phyloP scores from a whole-genome alignment of 2,329 filamentous ascomycete species.

The Blastomyces percursus region DNA sequence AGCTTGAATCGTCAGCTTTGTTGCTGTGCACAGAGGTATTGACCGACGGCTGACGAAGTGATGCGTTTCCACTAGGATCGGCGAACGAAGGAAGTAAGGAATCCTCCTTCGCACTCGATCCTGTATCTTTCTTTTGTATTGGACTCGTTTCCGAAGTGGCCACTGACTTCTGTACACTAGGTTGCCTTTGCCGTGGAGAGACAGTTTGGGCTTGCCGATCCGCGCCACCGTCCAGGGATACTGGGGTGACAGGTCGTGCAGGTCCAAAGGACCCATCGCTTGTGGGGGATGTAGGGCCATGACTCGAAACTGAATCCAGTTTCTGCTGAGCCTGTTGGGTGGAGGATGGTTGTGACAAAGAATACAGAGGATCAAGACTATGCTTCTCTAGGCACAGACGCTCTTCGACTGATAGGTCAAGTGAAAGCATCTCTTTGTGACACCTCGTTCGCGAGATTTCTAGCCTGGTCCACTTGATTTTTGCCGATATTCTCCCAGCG shows the following conservation, averaged over 20 bases:
- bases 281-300: conserved; percentile 17
- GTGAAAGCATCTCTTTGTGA: conserved; percentile 73
- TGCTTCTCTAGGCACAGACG: conserved; percentile 12
- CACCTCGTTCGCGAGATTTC: conserved; percentile 89
- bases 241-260: conserved; percentile 10
- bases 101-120: conserved; percentile 20
- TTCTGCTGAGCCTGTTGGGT: conserved; percentile 11
- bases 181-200: conserved; percentile 20
- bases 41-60: conserved; percentile 31
- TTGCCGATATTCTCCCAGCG: conserved; percentile 72
- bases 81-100: conserved; percentile 19
- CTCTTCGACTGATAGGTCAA: conserved; percentile 73
- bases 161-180: conserved; percentile 25
- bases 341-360: conserved; percentile 13
- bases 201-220: conserved; percentile 17
- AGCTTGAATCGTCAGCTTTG: conserved; percentile 26
- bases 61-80: conserved; percentile 17
- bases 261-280: conserved; percentile 16
- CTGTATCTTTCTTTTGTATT: conserved; percentile 22
- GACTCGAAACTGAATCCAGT: conserved; percentile 17
- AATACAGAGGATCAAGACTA: conserved; percentile 21
- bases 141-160: conserved; percentile 23
- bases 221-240: conserved; percentile 3
- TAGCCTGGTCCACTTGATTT: conserved; percentile 86
- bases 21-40: conserved; percentile 26